These are phyloP conservation scores for Aureobasidium lini DNA, from an alignment of 2,329 filamentous ascomycete species.

Conservation along the genomic window DNA sequence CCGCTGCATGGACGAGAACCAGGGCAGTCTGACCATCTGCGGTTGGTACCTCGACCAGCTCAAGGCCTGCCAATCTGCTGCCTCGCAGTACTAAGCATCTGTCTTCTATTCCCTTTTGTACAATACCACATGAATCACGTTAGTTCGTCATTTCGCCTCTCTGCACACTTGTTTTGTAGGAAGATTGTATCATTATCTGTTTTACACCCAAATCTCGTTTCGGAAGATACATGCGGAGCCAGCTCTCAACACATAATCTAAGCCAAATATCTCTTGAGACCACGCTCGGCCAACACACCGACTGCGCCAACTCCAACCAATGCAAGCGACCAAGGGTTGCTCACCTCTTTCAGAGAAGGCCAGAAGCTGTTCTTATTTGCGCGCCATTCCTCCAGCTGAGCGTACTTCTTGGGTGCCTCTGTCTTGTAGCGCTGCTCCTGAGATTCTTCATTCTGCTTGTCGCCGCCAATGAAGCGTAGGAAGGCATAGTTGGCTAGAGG, in stretches of 20 bases:
- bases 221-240: neutral
- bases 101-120: neutral
- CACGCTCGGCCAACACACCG: constrained; percentile 42
- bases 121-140: constrained; percentile 10
- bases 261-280: constrained; percentile 20
- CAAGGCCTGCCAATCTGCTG: constrained; percentile 45
- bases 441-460: constrained; percentile 46
- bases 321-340: constrained; percentile 51
- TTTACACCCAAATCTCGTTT: neutral
- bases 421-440: constrained; percentile 48
- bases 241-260: constrained; percentile 8
- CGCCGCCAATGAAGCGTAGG: constrained; percentile 50
- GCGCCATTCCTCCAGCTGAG: constrained; percentile 46
- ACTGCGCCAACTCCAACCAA: constrained; percentile 44
- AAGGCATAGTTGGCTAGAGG: constrained; percentile 52
- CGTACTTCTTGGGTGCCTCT: constrained; percentile 44
- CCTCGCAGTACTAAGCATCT: constrained; percentile 38
- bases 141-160: neutral
- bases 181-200: constrained; percentile 10
- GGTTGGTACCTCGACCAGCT: constrained; percentile 98
- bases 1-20: constrained; percentile 92
- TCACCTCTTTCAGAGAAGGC: constrained; percentile 43
- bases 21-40: constrained; percentile 91
- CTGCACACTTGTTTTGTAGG: neutral
- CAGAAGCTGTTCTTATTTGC: constrained; percentile 54